Evolutionary conservation across 2,329 filamentous ascomycete species (phyloP).

Genomic region (Podosphaera leucotricha): DNA sequence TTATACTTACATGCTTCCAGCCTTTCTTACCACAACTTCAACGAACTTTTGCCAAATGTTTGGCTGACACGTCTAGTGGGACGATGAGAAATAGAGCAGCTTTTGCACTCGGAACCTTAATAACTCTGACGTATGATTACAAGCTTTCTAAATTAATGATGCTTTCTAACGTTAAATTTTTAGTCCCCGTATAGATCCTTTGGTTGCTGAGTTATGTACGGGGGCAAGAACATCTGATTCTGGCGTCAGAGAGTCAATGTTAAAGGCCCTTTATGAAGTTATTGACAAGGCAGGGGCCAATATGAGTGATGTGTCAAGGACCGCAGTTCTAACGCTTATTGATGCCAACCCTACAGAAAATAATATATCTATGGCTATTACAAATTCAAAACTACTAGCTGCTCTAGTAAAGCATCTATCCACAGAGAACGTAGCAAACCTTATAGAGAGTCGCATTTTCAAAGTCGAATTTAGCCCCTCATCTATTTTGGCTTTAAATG

Average conservation of each 20-base stretch:
- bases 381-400: slow-evolving; percentile 72
- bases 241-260: slow-evolving; percentile 84
- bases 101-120: slow-evolving; percentile 80
- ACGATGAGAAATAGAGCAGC: slow-evolving; percentile 68
- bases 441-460: slow-evolving; percentile 52
- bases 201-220: slow-evolving; percentile 81
- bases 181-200: slow-evolving; percentile 64
- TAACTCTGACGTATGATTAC: slow-evolving; percentile 48
- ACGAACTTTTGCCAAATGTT: slow-evolving; percentile 84
- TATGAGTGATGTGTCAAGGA: slow-evolving; percentile 79
- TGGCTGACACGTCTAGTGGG: slow-evolving; percentile 84
- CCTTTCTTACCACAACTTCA: slow-evolving; percentile 93
- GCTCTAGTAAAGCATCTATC: slow-evolving; percentile 75
- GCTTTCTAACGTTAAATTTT: neutral
- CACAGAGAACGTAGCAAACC: slow-evolving; percentile 34
- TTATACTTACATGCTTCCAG: slow-evolving; percentile 4
- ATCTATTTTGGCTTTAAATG: slow-evolving; percentile 70
- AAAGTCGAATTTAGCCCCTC: slow-evolving; percentile 51
- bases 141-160: neutral
- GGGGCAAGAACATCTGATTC: slow-evolving; percentile 74
- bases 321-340: slow-evolving; percentile 69
- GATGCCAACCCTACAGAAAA: slow-evolving; percentile 59
- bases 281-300: slow-evolving; percentile 83
- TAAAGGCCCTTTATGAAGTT: slow-evolving; percentile 89
- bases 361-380: slow-evolving; percentile 61